Conservation (phyloP, 2,329 filamentous ascomycete genomes). For the Aspergillus flavus region DNA sequence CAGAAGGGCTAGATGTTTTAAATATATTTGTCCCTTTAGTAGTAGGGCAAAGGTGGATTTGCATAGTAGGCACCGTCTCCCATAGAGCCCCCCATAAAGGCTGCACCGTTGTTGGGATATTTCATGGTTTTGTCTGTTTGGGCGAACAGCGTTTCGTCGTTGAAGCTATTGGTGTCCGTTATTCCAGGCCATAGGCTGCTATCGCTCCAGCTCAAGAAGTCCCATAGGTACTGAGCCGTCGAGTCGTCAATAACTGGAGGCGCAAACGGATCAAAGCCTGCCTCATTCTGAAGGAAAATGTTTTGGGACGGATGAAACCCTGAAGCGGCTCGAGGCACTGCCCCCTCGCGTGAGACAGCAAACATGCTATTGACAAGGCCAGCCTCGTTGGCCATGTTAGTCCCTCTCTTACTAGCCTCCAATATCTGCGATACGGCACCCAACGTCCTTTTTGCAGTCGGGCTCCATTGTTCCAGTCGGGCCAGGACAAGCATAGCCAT, state of each 20-base stretch:
- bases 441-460: conserved; percentile 63
- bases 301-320: background rate
- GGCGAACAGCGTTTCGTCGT: conserved; percentile 28
- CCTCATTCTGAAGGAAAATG: conserved; percentile 23
- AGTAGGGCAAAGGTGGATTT: conserved; percentile 30
- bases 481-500: conserved; percentile 37
- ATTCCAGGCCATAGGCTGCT: conserved; percentile 35
- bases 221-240: conserved; percentile 38
- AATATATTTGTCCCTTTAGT: background rate
- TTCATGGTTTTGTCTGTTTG: conserved; percentile 32
- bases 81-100: conserved; percentile 26
- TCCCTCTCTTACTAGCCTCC: conserved; percentile 52
- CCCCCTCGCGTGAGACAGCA: conserved; percentile 21
- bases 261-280: conserved; percentile 28
- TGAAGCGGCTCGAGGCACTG: conserved; percentile 13
- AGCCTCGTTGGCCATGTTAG: conserved; percentile 19
- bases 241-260: conserved; percentile 32
- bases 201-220: conserved; percentile 44
- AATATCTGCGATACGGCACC: conserved; percentile 68
- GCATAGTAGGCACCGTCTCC: conserved; percentile 29
- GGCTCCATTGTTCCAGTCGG: conserved; percentile 66
- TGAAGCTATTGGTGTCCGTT: conserved; percentile 27
- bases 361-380: conserved; percentile 16
- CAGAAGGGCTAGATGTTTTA: background rate
- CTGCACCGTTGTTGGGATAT: conserved; percentile 22